Evolutionary conservation across 73 alveolate species (phyloP).

Genomic region (Tetrahymena elliotti): DNA sequence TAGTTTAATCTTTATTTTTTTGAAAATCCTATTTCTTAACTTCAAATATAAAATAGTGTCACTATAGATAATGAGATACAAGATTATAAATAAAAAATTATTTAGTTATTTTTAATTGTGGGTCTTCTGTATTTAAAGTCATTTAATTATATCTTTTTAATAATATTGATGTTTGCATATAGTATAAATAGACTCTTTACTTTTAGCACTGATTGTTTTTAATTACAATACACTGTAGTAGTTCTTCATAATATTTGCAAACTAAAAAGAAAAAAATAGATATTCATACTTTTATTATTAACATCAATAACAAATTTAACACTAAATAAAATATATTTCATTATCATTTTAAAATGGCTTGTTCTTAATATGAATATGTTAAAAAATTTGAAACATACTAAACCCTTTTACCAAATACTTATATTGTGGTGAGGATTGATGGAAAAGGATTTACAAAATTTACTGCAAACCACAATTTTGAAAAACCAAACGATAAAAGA

Average conservation of each 20-base stretch:
- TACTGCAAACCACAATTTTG: conserved; percentile 73
- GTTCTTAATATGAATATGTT: conserved; percentile 92
- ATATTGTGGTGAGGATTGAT: conserved; percentile 90
- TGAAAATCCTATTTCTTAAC: neutral
- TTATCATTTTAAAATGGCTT: conserved; percentile 55
- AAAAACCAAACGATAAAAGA: conserved; percentile 90
- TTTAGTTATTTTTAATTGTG: neutral
- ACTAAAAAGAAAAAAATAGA: neutral
- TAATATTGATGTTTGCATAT: neutral
- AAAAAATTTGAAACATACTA: conserved; percentile 76
- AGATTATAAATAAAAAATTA: neutral
- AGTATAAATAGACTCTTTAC: neutral
- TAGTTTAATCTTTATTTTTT: neutral
- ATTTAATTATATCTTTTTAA: neutral
- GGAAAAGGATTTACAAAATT: conserved; percentile 93
- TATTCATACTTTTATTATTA: neutral
- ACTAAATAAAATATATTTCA: neutral
- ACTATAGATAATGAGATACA: neutral
- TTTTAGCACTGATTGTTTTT: neutral
- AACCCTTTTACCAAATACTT: conserved; percentile 76
- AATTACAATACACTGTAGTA: neutral
- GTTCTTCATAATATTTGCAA: neutral
- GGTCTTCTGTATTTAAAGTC: neutral
- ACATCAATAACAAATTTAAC: neutral
- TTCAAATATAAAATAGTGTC: neutral